A percentile compares a stretch with the other conserved stretches of the same genome.
These are phyloP conservation scores for Microcyclospora pomicola DNA, from an alignment of 2,329 filamentous ascomycete genomes.

Conservation along the genomic window DNA sequence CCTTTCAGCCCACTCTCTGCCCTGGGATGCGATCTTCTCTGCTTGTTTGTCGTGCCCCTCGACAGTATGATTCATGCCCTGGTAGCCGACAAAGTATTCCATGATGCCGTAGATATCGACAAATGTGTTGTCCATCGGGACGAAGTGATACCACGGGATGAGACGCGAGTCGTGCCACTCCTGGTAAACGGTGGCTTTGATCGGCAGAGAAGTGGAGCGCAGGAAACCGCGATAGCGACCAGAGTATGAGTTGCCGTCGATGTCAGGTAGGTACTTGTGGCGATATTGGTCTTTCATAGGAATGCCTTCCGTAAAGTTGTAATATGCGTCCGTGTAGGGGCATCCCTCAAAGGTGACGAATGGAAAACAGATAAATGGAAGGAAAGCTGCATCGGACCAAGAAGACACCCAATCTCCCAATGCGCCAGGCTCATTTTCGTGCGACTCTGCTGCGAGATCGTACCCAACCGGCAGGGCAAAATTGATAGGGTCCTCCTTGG, in stretches of 20 bases:
- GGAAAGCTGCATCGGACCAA: not conserved
- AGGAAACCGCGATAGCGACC: slow-evolving; percentile 53
- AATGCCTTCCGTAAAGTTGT: slow-evolving; percentile 6
- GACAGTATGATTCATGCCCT: slow-evolving; percentile 27
- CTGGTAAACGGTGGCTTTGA: slow-evolving; percentile 56
- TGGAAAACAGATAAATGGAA: not conserved
- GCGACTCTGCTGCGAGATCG: slow-evolving; percentile 22
- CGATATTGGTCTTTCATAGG: slow-evolving; percentile 30
- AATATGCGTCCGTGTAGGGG: slow-evolving; percentile 25
- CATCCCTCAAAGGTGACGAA: not conserved
- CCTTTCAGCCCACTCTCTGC: slow-evolving; percentile 46
- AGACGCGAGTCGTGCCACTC: slow-evolving; percentile 63
- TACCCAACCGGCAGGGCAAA: slow-evolving; percentile 24
- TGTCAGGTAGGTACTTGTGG: slow-evolving; percentile 58
- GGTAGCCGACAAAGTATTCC: slow-evolving; percentile 53
- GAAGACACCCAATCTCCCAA: slow-evolving; percentile 24
- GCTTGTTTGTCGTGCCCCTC: slow-evolving; percentile 39
- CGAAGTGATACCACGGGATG: slow-evolving; percentile 61
- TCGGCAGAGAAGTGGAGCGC: slow-evolving; percentile 49
- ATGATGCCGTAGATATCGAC: slow-evolving; percentile 57
- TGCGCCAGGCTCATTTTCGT: not conserved
- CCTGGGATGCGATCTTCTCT: slow-evolving; percentile 49
- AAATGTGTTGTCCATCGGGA: slow-evolving; percentile 56
- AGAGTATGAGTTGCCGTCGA: slow-evolving; percentile 56
- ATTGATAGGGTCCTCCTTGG: slow-evolving; percentile 21